phyloP scores from a whole-genome alignment of 345 rosid genomes.

The Psidium friedrichsthalianum region DNA sequence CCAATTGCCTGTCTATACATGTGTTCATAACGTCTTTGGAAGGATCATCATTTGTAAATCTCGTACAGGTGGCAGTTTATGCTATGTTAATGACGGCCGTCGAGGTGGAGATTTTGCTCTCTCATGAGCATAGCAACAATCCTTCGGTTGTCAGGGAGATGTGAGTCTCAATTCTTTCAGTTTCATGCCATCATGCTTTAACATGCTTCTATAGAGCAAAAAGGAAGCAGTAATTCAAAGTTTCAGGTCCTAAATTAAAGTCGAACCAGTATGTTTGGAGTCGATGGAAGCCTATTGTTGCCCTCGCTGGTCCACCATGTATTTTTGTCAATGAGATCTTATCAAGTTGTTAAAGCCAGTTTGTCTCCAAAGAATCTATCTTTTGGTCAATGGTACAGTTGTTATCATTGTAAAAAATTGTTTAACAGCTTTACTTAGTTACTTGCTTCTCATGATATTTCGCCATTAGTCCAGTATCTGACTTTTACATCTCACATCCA shows the following conservation, averaged over 20 bases:
- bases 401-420: neutral
- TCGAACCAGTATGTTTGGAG: neutral
- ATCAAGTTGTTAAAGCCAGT: neutral
- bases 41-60: conserved; percentile 14
- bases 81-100: conserved; percentile 44
- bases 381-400: neutral
- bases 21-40: neutral
- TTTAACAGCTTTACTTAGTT: neutral
- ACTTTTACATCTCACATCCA: conserved; percentile 1
- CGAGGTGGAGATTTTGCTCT: conserved; percentile 56
- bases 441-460: neutral
- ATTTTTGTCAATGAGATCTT: neutral
- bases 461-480: neutral
- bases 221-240: neutral
- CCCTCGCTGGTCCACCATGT: neutral
- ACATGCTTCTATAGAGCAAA: neutral
- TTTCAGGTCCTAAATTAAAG: neutral
- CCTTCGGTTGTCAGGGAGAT: conserved; percentile 36
- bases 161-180: conserved; percentile 10
- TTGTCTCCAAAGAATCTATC: neutral
- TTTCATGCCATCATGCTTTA: neutral
- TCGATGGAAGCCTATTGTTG: neutral
- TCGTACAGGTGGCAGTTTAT: conserved; percentile 53
- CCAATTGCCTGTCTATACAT: neutral
- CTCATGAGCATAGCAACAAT: conserved; percentile 39